phyloP scores from a whole-genome alignment of 345 rosid genomes.

The Geranium brycei region DNA sequence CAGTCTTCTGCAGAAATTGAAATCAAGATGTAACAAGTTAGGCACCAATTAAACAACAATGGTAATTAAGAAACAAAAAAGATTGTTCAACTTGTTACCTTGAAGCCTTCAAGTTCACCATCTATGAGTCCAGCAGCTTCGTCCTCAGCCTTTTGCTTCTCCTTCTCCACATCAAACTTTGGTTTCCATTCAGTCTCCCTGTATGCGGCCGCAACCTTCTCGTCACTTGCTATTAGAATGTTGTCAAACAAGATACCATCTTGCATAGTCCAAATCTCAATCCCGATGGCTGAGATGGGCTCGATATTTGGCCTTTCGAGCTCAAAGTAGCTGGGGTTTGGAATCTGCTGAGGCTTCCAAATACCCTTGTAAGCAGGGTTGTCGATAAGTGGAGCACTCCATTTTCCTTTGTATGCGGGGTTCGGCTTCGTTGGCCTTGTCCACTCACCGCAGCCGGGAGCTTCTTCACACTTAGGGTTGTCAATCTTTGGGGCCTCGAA shows the following conservation, averaged over 20 bases:
- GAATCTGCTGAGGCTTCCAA: slow-evolving; percentile 28
- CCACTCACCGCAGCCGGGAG: slow-evolving; percentile 33
- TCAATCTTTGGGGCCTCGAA: slow-evolving; percentile 31
- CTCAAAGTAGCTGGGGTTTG: slow-evolving; percentile 26
- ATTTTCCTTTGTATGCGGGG: slow-evolving; percentile 31
- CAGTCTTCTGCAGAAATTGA: background rate
- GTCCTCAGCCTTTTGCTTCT: slow-evolving; percentile 25
- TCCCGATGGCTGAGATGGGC: slow-evolving; percentile 28
- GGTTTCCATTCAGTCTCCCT: slow-evolving; percentile 21
- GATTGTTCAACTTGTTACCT: slow-evolving; percentile 9
- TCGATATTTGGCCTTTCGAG: slow-evolving; percentile 23
- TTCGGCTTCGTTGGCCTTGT: slow-evolving; percentile 26
- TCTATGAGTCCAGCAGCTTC: slow-evolving; percentile 17
- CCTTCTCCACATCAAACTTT: slow-evolving; percentile 23
- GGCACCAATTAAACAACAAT: background rate
- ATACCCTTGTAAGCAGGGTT: slow-evolving; percentile 29
- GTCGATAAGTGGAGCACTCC: slow-evolving; percentile 28
- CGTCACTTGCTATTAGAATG: slow-evolving; percentile 21
- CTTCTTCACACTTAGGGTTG: slow-evolving; percentile 24
- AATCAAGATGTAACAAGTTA: background rate
- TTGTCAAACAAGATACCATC: slow-evolving; percentile 27
- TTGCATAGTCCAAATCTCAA: slow-evolving; percentile 37
- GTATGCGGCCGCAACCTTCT: slow-evolving; percentile 17
- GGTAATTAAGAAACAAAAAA: background rate
- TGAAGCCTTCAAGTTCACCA: slow-evolving; percentile 18